Evolutionary conservation across 2,329 filamentous ascomycete genomes (phyloP), one percentile per base, ranked within the genome.

Genomic region (Colletotrichum tanaceti): DNA sequence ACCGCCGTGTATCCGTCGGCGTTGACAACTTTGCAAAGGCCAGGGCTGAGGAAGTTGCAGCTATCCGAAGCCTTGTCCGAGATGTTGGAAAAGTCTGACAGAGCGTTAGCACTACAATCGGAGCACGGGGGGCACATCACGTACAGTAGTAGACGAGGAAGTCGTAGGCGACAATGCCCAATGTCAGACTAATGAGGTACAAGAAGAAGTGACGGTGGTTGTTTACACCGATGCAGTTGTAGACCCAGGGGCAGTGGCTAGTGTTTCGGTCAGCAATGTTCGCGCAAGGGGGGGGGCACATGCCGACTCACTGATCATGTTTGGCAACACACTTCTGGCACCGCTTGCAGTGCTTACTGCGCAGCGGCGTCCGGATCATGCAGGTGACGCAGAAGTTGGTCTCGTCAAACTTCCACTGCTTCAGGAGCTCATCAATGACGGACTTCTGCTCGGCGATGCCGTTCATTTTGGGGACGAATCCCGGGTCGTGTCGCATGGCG

Each of bases 211-310:
- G 94, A 16, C 96, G 90, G 76, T 98, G 92, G 78, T 98, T 99
- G 82, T 98, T 98, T 71, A 96, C 88, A 50, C 93, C 96, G 49
- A 99, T 89, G 75, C 96, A 99, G 79, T 98, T 98, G 81, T 97
- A 92, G 28, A 98, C 93, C 96, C 96, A 99, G 0, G 96, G 96
- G 76, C 96, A 99, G 77, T 99, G 96, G 76, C 93, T 97, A 35
- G 2, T 0, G 64, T 5, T 39, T 3, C 24, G 32, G 28, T 59
- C 5, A 59, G 32, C 5, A 24, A n/a, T 2, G 14, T 39, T 22
- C 9, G 5, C 20, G 14, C 11, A 11, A 28, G n/a, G 44, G 39
- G 65, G n/a, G 44, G 39, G 65, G 20, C 14, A 52, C 59, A 24
- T 28, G 43, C 49, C 14, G 0, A 86, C 93, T 86, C 81, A 97